A percentile compares a stretch with the other conserved stretches of the same genome.
Evolutionary conservation across 805 yeast species (phyloP).

Genomic region (Isabelozyma rhagii): DNA sequence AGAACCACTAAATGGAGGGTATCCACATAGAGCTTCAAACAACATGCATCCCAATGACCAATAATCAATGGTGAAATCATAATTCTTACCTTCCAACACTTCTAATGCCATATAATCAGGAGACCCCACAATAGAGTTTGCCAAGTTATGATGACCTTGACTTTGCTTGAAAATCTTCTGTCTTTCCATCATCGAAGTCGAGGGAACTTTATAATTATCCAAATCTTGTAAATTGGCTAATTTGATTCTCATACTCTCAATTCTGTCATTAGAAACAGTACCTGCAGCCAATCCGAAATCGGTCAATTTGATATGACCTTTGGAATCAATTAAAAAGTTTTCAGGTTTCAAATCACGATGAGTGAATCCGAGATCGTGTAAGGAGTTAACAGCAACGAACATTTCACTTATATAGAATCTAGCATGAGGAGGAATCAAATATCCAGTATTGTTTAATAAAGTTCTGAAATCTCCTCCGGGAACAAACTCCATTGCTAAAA

Average conservation of each 20-base stretch:
- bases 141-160: conserved; percentile 76
- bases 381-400: conserved; percentile 91
- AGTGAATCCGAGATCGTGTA: conserved; percentile 92
- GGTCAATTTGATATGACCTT: conserved; percentile 89
- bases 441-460: conserved; percentile 86
- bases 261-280: conserved; percentile 85
- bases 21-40: conserved; percentile 93
- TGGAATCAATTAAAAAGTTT: conserved; percentile 82
- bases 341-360: conserved; percentile 97
- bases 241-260: conserved; percentile 83
- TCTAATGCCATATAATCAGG: conserved; percentile 99
- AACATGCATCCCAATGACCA: conserved; percentile 99
- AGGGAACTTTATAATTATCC: conserved; percentile 54
- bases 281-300: conserved; percentile 99
- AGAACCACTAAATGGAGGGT: conserved; percentile 95
- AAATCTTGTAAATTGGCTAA: conserved; percentile 70
- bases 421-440: conserved; percentile 90
- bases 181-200: conserved; percentile 80
- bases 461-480: conserved; percentile 99
- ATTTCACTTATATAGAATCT: conserved; percentile 93
- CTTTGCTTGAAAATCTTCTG: conserved; percentile 83
- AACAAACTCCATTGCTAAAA: conserved; percentile 98
- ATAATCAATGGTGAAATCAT: conserved; percentile 95
- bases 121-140: conserved; percentile 94
- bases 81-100: conserved; percentile 88